Conservation (phyloP, 306 rosid species). For the Pyrus bretschneideri region DNA sequence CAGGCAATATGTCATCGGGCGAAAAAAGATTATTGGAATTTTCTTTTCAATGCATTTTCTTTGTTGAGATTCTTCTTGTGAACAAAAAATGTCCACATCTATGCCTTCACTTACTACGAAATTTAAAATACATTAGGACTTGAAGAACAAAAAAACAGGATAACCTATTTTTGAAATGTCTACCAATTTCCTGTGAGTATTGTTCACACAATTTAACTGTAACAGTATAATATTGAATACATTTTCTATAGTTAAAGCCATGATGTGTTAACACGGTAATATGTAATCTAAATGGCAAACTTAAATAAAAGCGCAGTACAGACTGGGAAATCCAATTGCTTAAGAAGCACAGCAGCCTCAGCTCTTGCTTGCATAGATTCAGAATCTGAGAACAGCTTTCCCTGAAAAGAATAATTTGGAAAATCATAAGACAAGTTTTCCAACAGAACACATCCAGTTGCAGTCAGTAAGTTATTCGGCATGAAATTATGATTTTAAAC, state of each 20-base stretch:
- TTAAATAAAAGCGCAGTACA: conserved; percentile 19
- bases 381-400: conserved; percentile 80
- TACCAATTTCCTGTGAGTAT: not conserved
- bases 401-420: conserved; percentile 42
- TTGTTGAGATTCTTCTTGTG: not conserved
- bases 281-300: not conserved
- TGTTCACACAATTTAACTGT: not conserved
- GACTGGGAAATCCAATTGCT: conserved; percentile 86
- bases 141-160: not conserved
- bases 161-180: not conserved
- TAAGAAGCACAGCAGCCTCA: conserved; percentile 93
- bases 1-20: conserved; percentile 22
- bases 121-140: not conserved
- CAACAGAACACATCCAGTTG: not conserved
- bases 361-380: conserved; percentile 93
- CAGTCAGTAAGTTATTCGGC: not conserved
- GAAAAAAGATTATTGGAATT: not conserved
- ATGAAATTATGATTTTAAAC: not conserved
- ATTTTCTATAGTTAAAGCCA: not conserved
- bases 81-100: not conserved
- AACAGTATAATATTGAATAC: not conserved
- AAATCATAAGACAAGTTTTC: conserved; percentile 11
- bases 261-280: not conserved
- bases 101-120: not conserved
- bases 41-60: not conserved